phyloP scores from a whole-genome alignment of 176 grass and related monocot species.

The Avena atlantica region DNA sequence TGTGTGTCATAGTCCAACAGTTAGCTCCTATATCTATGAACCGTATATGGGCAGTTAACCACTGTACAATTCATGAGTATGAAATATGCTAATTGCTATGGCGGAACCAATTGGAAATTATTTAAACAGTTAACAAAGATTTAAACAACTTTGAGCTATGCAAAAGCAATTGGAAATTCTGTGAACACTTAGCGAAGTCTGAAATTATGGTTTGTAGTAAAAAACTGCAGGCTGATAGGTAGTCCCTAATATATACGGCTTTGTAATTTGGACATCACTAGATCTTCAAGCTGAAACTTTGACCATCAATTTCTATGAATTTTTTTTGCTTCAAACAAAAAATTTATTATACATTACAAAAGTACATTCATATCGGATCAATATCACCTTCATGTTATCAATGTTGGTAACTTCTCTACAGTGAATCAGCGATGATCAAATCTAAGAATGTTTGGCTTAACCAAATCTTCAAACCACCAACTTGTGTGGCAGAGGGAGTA shows the following conservation, averaged over 20 bases:
- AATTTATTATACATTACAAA: not conserved
- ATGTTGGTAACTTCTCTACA: not conserved
- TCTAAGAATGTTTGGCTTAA: not conserved
- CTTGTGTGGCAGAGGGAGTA: not conserved
- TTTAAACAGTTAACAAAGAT: not conserved
- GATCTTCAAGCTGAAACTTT: not conserved
- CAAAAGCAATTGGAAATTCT: not conserved
- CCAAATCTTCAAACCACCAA: not conserved
- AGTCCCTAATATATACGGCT: not conserved
- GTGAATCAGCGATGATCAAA: slow-evolving; percentile 8
- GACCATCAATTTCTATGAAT: not conserved
- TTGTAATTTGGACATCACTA: not conserved
- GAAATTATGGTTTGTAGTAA: not conserved
- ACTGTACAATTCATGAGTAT: not conserved
- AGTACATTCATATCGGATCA: not conserved
- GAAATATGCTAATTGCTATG: not conserved
- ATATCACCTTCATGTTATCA: not conserved
- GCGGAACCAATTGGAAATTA: not conserved
- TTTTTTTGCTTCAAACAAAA: not conserved
- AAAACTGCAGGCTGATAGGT: not conserved
- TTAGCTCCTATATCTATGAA: not conserved
- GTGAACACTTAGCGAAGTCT: not conserved
- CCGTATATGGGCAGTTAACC: not conserved
- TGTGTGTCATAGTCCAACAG: slow-evolving; percentile 8
- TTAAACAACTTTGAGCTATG: not conserved